Conservation (phyloP, 1,139 yeast species). For the Geotrichum aggregatum region DNA sequence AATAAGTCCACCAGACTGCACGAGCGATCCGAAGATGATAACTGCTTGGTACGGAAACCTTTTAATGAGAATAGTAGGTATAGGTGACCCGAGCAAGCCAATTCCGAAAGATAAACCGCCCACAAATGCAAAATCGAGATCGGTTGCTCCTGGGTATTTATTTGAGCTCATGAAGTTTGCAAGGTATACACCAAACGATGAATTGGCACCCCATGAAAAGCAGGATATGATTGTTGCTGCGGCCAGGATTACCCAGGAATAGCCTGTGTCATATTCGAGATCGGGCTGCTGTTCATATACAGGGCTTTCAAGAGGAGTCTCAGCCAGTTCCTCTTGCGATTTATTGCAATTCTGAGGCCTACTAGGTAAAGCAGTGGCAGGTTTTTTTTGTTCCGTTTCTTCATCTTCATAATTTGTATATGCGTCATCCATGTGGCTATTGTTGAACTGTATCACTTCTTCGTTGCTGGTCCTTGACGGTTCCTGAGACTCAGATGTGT, state of each 20-base stretch:
- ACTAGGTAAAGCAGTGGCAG: no score
- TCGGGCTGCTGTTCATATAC: no score
- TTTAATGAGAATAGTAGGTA: slow-evolving; percentile 43
- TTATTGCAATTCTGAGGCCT: no score
- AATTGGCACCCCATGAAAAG: slow-evolving; percentile 72
- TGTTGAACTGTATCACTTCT: no score
- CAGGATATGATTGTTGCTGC: slow-evolving; percentile 52
- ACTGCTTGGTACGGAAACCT: slow-evolving; percentile 41
- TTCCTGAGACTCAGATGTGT: no score
- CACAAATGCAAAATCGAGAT: slow-evolving; percentile 60
- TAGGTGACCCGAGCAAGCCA: slow-evolving; percentile 58
- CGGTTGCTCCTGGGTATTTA: slow-evolving; percentile 54
- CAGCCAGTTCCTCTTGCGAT: no score
- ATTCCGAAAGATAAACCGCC: slow-evolving; percentile 63
- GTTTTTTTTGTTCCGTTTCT: no score
- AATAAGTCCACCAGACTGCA: slow-evolving; percentile 56
- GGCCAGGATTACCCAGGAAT: slow-evolving; percentile 64
- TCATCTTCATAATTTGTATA: no score
- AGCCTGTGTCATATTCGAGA: slow-evolving; percentile 50
- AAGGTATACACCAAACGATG: slow-evolving; percentile 65
- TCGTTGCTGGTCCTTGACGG: no score
- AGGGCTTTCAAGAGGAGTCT: no score
- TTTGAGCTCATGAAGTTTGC: slow-evolving; percentile 50
- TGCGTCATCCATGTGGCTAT: no score
- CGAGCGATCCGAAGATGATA: slow-evolving; percentile 47